phyloP scores from a whole-genome alignment of 495 filamentous ascomycete genomes.

The Bacidia gigantensis region DNA sequence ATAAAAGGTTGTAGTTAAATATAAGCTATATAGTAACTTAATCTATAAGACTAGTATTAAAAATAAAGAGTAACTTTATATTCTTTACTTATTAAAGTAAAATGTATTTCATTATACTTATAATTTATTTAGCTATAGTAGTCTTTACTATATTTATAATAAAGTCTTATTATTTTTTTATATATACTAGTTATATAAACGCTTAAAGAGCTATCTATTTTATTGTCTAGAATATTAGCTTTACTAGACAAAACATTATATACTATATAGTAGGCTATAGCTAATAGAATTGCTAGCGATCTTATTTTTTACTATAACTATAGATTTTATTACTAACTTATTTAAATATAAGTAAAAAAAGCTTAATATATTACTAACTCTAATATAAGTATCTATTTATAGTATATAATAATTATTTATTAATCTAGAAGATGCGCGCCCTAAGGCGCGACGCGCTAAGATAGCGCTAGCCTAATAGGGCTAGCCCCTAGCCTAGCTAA shows the following conservation, averaged over 20 bases:
- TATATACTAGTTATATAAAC: too few species aligned
- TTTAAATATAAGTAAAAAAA: background rate
- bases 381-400: background rate
- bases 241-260: too few species aligned
- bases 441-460: background rate
- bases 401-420: slow-evolving; percentile 5
- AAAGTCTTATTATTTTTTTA: too few species aligned
- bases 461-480: too few species aligned
- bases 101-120: too few species aligned
- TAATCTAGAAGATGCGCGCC: too few species aligned
- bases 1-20: background rate
- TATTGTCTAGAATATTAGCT: too few species aligned
- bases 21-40: background rate
- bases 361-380: background rate
- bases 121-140: background rate
- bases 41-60: background rate
- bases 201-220: too few species aligned
- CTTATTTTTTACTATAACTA: too few species aligned
- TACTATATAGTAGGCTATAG: too few species aligned
- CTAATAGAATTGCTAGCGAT: background rate
- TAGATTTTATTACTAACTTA: background rate
- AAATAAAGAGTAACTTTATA: background rate
- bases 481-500: too few species aligned
- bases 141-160: too few species aligned
- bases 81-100: background rate